phyloP scores from a whole-genome alignment of 1,139 yeast species.

The Williopsis jadinii region DNA sequence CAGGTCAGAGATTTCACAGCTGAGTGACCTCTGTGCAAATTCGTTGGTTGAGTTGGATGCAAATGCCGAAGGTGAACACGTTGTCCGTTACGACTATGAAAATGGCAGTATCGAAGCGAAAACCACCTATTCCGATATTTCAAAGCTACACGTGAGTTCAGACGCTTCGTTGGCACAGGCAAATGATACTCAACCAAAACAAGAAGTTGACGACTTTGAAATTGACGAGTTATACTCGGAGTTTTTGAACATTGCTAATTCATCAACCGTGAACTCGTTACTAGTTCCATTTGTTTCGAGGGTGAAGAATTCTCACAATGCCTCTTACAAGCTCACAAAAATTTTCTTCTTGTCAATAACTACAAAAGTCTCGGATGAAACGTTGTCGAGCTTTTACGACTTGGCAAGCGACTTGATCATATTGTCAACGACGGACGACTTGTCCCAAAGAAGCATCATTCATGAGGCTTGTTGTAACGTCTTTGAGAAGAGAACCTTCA shows the following conservation, averaged over 20 bases:
- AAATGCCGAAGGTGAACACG: conserved; percentile 66
- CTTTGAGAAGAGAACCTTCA: conserved; percentile 27
- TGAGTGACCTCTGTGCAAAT: conserved; percentile 76
- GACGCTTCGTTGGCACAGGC: conserved; percentile 2
- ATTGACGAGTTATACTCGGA: conserved; percentile 63
- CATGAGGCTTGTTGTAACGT: conserved; percentile 33
- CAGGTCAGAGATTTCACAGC: conserved; percentile 74
- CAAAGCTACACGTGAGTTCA: conserved; percentile 13
- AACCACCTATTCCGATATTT: conserved; percentile 13
- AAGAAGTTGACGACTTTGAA: conserved; percentile 27
- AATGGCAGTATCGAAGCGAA: conserved; percentile 5
- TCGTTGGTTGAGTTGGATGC: conserved; percentile 81
- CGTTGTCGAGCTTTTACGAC: conserved; percentile 31
- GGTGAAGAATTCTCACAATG: conserved; percentile 33
- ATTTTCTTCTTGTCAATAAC: conserved; percentile 60
- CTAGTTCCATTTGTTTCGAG: conserved; percentile 45
- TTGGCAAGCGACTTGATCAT: conserved; percentile 31
- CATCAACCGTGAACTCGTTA: conserved; percentile 27
- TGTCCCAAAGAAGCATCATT: conserved; percentile 30
- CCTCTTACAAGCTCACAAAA: conserved; percentile 46
- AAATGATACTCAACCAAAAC: background rate
- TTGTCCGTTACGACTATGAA: conserved; percentile 24
- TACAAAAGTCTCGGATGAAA: conserved; percentile 33
- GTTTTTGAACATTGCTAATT: conserved; percentile 52
- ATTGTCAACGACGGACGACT: conserved; percentile 33